Evolutionary conservation across 2,329 filamentous ascomycete genomes (phyloP), one percentile per base, ranked within the genome.

Genomic region (Lachnellula occidentalis): DNA sequence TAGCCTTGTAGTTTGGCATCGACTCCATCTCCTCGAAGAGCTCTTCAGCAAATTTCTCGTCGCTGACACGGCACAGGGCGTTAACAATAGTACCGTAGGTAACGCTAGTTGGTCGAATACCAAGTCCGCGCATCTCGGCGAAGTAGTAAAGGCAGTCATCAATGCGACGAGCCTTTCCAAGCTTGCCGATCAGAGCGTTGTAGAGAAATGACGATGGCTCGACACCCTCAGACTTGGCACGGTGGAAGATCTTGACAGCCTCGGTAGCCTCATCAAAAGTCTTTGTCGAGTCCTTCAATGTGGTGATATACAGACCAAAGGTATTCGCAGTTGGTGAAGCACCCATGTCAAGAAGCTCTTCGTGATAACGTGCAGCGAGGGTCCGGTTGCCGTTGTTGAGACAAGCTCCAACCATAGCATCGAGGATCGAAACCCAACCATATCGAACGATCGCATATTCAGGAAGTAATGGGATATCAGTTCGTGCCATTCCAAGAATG

Each of bases 21-120:
- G 87, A 84, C 76, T 99, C 94, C 94, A 99, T 99, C 76, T 99
- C 94, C 68, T 97, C 91, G 68, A 99, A 99, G 65, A 97, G 83
- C 73, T 97, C 91, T 69, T 96, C 94, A 27, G 94, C 94, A 70
- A 96, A 96, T 69, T 92, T 95, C 75, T 97, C 92, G 65, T 99
- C 94, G 63, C 91, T 96, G 53, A 97, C 94, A 65, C 94, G 89
- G 79, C 92, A 96, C 14, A 99, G 82, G 22, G 94, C 94, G 66
- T 99, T 99, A 74, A 99, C 92, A 66, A 99, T 92, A 12, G 94
- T 99, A 59, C 94, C 94, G 66, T 99, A 99, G 0, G 94, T 99
- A 54, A 99, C 94, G 48, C 91, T 96, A 0, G 94, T 99, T 2
- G 94, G 94, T 66, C 92, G 92, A 68, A 99, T 92, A 53, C 90